Conservation (phyloP, 257 asterid species). For the Anisodus tanguticus region DNA sequence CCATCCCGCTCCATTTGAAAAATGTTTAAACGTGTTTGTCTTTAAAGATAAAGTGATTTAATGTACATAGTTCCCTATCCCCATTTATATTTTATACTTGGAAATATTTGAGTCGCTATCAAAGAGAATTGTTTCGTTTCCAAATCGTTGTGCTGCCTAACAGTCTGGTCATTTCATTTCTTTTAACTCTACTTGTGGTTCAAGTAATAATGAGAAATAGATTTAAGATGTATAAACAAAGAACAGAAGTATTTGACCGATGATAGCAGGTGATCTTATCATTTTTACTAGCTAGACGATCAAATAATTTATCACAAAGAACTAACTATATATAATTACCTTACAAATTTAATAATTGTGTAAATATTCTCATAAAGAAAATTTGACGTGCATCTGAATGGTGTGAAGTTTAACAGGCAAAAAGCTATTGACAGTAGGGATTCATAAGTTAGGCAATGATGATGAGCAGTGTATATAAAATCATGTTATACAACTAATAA, state of each 20-base stretch:
- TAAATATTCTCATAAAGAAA: background rate
- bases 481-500: background rate
- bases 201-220: background rate
- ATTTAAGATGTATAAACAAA: background rate
- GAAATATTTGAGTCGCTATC: background rate
- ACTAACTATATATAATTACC: background rate
- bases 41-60: no score
- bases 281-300: background rate
- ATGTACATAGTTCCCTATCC: background rate
- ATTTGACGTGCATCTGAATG: background rate
- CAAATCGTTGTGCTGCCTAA: background rate
- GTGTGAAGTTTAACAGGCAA: background rate
- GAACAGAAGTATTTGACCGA: background rate
- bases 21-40: background rate
- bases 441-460: background rate
- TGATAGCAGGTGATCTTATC: background rate
- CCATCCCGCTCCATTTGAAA: no score
- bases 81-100: background rate
- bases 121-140: background rate
- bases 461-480: background rate
- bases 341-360: background rate
- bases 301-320: background rate
- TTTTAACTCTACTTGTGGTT: background rate
- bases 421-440: background rate
- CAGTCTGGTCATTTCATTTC: background rate